Conservation (phyloP, 495 filamentous ascomycete species). For the Aspergillus olivimuriae region DNA sequence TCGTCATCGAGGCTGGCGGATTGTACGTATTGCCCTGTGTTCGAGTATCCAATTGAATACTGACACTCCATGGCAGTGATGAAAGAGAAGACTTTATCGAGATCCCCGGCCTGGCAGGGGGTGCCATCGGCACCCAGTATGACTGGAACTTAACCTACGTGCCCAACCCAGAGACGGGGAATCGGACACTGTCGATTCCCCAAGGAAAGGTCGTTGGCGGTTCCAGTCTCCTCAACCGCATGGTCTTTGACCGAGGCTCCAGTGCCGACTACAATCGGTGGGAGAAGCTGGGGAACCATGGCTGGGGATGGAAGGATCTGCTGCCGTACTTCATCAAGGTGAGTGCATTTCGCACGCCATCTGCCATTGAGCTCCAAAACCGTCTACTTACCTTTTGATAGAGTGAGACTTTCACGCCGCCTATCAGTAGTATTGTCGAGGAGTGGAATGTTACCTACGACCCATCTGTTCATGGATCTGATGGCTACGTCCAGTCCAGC, state of each 20-base stretch:
- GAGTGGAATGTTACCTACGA: conserved; percentile 1
- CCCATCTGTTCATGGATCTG: neutral
- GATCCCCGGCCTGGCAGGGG: conserved; percentile 1
- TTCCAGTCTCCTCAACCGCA: conserved; percentile 5
- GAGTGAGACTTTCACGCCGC: conserved; percentile 4
- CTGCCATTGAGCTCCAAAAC: too few species aligned
- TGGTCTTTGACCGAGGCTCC: conserved; percentile 4
- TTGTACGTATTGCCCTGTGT: neutral
- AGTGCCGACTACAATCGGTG: conserved; percentile 4
- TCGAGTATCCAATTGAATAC: neutral
- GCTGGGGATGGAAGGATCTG: neutral
- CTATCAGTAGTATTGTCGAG: neutral
- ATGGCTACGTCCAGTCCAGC: conserved; percentile 1
- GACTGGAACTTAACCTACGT: conserved; percentile 7
- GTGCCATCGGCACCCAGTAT: conserved; percentile 3
- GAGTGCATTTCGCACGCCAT: neutral
- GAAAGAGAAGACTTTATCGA: conserved; percentile 2
- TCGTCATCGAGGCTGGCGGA: conserved; percentile 5
- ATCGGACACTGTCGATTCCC: conserved; percentile 1
- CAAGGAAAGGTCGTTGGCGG: conserved; percentile 5
- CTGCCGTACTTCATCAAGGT: conserved; percentile 1
- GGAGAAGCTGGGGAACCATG: neutral
- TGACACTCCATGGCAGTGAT: neutral
- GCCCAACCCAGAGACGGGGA: neutral
- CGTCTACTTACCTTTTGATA: too few species aligned